Percentiles rank a stretch among this genome's conserved stretches.
Evolutionary conservation across 805 yeast species (phyloP).

Genomic region (Teunomyces aglyptinius): DNA sequence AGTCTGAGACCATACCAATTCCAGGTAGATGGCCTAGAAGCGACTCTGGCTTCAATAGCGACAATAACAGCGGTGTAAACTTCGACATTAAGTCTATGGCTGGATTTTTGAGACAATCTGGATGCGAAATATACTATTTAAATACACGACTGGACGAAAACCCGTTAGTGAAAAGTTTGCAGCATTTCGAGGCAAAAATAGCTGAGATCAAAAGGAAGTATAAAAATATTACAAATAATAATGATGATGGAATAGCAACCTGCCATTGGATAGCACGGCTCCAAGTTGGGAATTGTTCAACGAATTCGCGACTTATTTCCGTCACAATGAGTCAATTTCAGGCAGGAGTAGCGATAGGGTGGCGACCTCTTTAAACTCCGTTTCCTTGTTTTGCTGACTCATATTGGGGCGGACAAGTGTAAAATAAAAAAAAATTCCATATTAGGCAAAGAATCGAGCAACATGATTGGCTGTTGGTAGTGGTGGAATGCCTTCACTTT

Average conservation of each 20-base stretch:
- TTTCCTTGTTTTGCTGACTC: no score
- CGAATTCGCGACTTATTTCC: not conserved
- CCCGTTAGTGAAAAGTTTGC: no score
- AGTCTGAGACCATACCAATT: not conserved
- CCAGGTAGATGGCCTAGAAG: not conserved
- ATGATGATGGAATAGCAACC: not conserved
- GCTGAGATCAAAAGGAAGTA: not conserved
- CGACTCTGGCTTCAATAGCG: not conserved
- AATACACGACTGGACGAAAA: no score
- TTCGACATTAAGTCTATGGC: not conserved
- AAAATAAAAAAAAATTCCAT: no score
- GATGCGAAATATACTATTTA: not conserved
- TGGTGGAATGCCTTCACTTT: no score
- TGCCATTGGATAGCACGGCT: not conserved
- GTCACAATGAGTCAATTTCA: not conserved
- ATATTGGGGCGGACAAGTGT: no score
- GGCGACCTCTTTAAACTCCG: not conserved
- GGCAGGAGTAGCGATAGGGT: not conserved
- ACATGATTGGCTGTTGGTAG: no score
- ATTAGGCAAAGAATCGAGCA: no score
- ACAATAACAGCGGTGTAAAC: not conserved
- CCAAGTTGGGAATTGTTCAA: not conserved
- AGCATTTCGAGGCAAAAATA: no score
- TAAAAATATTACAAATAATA: not conserved
- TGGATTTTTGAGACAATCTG: not conserved